These are phyloP conservation scores for Thozetella sp. DNA, from an alignment of 495 filamentous ascomycete genomes.

Conservation along the genomic window DNA sequence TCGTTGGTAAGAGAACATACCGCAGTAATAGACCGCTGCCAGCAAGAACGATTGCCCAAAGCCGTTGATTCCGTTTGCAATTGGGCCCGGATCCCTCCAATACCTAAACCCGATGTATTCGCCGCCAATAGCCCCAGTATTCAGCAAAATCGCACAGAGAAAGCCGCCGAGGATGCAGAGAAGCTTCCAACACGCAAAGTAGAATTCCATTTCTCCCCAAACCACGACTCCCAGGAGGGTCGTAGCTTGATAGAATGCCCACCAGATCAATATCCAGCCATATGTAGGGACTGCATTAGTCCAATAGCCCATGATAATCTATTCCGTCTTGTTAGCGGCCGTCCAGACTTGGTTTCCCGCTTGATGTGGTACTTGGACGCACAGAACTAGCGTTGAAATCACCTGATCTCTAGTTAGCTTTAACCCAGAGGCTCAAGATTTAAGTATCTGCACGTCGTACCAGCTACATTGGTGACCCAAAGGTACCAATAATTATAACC, in stretches of 20 bases:
- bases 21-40: constrained; percentile 69
- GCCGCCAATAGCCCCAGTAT: constrained; percentile 35
- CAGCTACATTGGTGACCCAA: constrained; percentile 52
- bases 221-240: constrained; percentile 39
- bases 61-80: constrained; percentile 55
- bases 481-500: constrained; percentile 63
- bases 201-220: constrained; percentile 53
- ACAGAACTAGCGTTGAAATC: neutral
- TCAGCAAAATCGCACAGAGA: constrained; percentile 45
- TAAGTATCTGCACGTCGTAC: neutral
- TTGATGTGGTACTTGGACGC: neutral
- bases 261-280: constrained; percentile 61
- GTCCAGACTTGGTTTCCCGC: constrained; percentile 15
- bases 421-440: neutral
- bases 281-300: constrained; percentile 38
- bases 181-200: constrained; percentile 43
- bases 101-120: constrained; percentile 57
- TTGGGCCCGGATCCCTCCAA: constrained; percentile 67
- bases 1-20: neutral
- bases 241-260: constrained; percentile 44
- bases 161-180: constrained; percentile 45
- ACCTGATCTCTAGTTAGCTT: neutral
- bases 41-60: constrained; percentile 70
- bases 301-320: constrained; percentile 25
- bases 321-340: constrained; percentile 24